These are phyloP conservation scores for Alloteropsis angusta DNA, from an alignment of 202 grass and related monocot species.

Conservation along the genomic window DNA sequence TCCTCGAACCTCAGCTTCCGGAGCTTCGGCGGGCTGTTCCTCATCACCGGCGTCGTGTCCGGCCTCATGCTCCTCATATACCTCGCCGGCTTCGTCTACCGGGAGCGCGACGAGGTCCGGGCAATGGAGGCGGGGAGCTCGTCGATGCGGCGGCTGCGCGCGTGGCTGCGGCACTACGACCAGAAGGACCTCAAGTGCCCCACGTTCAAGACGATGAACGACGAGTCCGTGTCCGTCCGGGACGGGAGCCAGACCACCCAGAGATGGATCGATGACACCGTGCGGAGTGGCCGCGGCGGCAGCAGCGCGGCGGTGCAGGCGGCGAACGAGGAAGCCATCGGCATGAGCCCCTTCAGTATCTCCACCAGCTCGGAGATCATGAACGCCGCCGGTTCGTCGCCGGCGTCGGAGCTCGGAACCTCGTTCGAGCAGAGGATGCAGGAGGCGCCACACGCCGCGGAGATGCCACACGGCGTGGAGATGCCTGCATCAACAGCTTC, in stretches of 20 bases:
- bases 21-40: slow-evolving; percentile 73
- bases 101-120: slow-evolving; percentile 36
- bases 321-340: not conserved
- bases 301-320: not conserved
- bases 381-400: not conserved
- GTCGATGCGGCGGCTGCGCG: slow-evolving; percentile 29
- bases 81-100: slow-evolving; percentile 50
- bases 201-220: slow-evolving; percentile 35
- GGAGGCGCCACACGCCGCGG: not conserved
- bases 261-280: not conserved
- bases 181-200: slow-evolving; percentile 21
- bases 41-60: slow-evolving; percentile 67
- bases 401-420: not conserved
- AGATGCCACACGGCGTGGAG: not conserved
- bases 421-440: slow-evolving; percentile 23
- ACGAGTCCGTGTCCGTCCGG: not conserved
- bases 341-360: slow-evolving; percentile 27
- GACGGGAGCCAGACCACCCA: slow-evolving; percentile 6
- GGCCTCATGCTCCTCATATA: slow-evolving; percentile 43
- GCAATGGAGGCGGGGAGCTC: not conserved
- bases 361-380: slow-evolving; percentile 24
- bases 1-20: slow-evolving; percentile 49
- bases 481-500: not conserved
- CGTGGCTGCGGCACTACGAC: slow-evolving; percentile 45
- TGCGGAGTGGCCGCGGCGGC: not conserved